These are phyloP conservation scores for Pluteus cervinus DNA, from an alignment of 768 basidiomycete genomes.

Conservation along the genomic window DNA sequence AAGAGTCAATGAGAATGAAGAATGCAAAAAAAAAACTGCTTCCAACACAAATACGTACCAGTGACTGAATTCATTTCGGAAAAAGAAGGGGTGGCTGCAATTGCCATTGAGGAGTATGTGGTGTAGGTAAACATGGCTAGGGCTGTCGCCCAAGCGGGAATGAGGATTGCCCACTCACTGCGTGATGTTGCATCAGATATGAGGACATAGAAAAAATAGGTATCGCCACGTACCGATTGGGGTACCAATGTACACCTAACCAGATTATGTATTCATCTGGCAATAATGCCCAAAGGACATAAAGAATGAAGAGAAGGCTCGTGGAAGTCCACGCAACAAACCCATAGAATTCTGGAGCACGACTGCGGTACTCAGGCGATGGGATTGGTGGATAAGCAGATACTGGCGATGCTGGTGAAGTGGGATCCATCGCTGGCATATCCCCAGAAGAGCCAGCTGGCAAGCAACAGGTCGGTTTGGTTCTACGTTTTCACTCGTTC, in stretches of 20 bases:
- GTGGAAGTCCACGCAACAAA: constrained; percentile 84
- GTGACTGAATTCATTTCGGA: constrained; percentile 60
- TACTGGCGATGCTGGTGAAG: no score
- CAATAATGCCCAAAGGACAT: constrained; percentile 74
- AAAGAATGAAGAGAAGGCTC: constrained; percentile 60
- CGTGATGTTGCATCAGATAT: not conserved
- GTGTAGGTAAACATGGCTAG: constrained; percentile 70
- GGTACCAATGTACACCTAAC: constrained; percentile 79
- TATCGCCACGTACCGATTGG: constrained; percentile 56
- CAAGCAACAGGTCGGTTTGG: no score
- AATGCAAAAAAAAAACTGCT: constrained; percentile 6
- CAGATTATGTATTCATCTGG: constrained; percentile 64
- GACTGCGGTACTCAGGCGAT: constrained; percentile 46
- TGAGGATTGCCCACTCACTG: constrained; percentile 81
- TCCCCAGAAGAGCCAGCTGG: no score
- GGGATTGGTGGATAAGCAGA: constrained; percentile 2
- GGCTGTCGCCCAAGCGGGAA: constrained; percentile 75
- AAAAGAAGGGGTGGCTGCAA: constrained; percentile 66
- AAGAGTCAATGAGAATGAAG: constrained; percentile 9
- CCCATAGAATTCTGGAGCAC: constrained; percentile 85
- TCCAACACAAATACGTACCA: no score
- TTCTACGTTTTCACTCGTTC: no score
- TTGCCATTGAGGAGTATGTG: constrained; percentile 69
- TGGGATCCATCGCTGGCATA: no score
- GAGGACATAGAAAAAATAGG: not conserved